phyloP scores from a whole-genome alignment of 352 stramenopile genomes.

The Pythium brachiatum region DNA sequence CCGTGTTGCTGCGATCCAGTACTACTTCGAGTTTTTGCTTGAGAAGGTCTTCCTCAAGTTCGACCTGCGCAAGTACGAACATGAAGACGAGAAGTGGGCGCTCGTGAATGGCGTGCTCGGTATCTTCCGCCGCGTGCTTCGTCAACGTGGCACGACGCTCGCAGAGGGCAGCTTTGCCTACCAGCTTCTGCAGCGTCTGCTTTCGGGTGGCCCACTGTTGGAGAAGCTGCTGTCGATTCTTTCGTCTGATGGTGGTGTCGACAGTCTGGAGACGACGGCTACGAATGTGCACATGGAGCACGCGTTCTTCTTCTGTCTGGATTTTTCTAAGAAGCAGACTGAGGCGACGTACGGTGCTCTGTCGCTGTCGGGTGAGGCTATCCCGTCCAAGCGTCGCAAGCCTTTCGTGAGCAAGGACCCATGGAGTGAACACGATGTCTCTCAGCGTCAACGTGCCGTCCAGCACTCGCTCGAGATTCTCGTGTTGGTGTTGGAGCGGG shows the following conservation, averaged over 20 bases:
- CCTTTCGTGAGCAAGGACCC: slow-evolving; percentile 20
- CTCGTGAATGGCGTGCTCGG: slow-evolving; percentile 64
- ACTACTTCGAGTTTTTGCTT: slow-evolving; percentile 83
- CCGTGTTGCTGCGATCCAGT: slow-evolving; percentile 71
- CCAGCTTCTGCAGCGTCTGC: slow-evolving; percentile 65
- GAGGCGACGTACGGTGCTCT: slow-evolving; percentile 68
- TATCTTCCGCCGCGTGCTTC: slow-evolving; percentile 81
- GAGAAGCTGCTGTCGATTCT: slow-evolving; percentile 72
- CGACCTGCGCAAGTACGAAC: slow-evolving; percentile 78
- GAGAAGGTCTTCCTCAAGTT: slow-evolving; percentile 86
- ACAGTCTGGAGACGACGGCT: slow-evolving; percentile 68
- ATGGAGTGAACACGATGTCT: slow-evolving; percentile 14
- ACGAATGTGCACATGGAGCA: slow-evolving; percentile 75
- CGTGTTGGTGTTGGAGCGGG: slow-evolving; percentile 67
- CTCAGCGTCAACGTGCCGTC: slow-evolving; percentile 63
- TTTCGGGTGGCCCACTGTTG: slow-evolving; percentile 60
- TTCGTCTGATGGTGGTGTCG: slow-evolving; percentile 65
- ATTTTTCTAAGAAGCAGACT: slow-evolving; percentile 71
- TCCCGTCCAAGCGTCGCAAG: slow-evolving; percentile 23
- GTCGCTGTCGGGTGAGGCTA: slow-evolving; percentile 50
- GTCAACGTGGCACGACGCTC: slow-evolving; percentile 35
- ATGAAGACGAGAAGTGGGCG: slow-evolving; percentile 81
- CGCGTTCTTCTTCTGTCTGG: slow-evolving; percentile 81
- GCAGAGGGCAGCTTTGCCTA: slow-evolving; percentile 60
- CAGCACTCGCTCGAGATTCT: slow-evolving; percentile 78